Evolutionary conservation across 306 rosid species (phyloP).

Genomic region (Rosa rugosa): DNA sequence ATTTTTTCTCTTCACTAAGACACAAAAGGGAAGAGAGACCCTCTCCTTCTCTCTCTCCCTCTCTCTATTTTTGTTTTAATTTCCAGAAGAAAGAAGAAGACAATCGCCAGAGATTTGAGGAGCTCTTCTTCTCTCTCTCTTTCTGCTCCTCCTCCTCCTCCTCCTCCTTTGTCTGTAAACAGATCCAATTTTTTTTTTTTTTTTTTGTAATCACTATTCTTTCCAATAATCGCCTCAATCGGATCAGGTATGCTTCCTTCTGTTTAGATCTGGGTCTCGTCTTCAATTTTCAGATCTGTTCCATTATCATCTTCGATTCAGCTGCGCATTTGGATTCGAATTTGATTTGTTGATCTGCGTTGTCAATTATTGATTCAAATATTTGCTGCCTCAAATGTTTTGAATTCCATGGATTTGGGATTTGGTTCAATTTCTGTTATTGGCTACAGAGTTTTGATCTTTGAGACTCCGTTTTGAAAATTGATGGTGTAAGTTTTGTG

Average conservation of each 20-base stretch:
- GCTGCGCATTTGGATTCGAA: not conserved
- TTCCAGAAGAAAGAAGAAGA: not conserved
- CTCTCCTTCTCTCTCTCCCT: too few relatives aligned
- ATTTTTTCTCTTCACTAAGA: too few relatives aligned
- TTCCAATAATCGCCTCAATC: slow-evolving; percentile 6
- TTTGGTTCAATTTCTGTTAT: not conserved
- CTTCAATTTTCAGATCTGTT: slow-evolving; percentile 35
- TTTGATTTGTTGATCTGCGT: not conserved
- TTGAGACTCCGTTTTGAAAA: not conserved
- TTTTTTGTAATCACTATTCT: not conserved
- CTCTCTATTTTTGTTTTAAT: not conserved
- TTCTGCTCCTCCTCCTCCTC: not conserved
- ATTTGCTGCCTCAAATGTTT: not conserved
- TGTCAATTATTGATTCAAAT: not conserved
- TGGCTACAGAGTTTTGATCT: not conserved
- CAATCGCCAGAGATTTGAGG: slow-evolving; percentile 12
- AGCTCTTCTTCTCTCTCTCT: slow-evolving; percentile 8
- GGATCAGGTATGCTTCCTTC: not conserved
- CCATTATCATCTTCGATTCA: not conserved
- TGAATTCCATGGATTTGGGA: slow-evolving; percentile 1
- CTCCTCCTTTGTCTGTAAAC: not conserved
- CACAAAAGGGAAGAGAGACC: too few relatives aligned
- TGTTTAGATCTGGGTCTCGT: slow-evolving; percentile 37
- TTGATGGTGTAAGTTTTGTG: slow-evolving; percentile 3
- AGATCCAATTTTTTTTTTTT: slow-evolving; percentile 15